Percentiles rank a stretch among this genome's conserved stretches.
These are phyloP conservation scores for Ceratobasidium sp. DNA, from an alignment of 1,284 basidiomycete genomes.

Conservation along the genomic window DNA sequence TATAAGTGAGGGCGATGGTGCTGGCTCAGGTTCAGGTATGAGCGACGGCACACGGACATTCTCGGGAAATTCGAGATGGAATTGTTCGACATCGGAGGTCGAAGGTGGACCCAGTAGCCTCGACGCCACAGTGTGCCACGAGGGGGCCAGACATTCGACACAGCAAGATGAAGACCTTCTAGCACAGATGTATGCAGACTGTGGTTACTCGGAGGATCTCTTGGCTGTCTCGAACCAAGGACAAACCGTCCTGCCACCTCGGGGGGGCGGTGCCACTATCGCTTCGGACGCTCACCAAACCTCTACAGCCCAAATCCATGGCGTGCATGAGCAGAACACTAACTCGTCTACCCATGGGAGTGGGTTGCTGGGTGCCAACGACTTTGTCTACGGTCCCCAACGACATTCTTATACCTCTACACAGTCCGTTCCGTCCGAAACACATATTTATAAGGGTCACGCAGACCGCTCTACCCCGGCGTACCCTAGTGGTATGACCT, in stretches of 20 bases:
- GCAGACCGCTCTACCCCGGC: too few relatives aligned
- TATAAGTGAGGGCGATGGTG: not conserved
- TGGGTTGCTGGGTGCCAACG: not conserved
- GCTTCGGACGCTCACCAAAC: not conserved
- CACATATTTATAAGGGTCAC: not conserved
- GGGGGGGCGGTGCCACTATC: not conserved
- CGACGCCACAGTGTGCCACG: too few relatives aligned
- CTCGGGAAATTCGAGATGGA: too few relatives aligned
- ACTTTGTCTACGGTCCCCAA: not conserved
- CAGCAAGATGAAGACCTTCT: not conserved
- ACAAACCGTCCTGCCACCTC: not conserved
- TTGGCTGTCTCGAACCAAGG: not conserved
- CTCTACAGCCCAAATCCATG: too few relatives aligned
- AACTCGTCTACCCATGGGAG: too few relatives aligned
- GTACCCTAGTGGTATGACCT: too few relatives aligned
- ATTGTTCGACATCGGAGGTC: not conserved
- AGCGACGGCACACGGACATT: not conserved
- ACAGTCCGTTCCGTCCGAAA: not conserved
- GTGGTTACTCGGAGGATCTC: not conserved
- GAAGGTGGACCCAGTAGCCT: too few relatives aligned
- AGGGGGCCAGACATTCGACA: too few relatives aligned
- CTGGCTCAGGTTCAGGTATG: not conserved
- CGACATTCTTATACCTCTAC: not conserved
- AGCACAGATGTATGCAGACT: constrained; percentile 2
- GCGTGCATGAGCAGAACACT: not conserved